Evolutionary conservation across 192 early-diverging fungal genomes (phyloP).

Genomic region (Podila epigama): DNA sequence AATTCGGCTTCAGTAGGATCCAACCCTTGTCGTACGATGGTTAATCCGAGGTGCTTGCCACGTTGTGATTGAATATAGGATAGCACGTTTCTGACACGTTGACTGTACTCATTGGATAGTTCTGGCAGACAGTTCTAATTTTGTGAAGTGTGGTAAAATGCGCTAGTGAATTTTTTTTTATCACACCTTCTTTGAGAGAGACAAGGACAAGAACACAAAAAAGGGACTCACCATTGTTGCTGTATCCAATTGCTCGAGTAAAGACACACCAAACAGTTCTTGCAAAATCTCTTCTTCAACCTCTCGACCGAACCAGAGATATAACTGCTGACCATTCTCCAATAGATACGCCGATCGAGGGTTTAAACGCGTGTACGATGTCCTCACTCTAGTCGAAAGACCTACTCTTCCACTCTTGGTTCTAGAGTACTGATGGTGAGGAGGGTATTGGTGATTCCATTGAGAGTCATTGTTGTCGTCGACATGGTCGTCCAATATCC

Average conservation of each 20-base stretch:
- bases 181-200: background rate
- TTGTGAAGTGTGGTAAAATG: no score
- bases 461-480: no score
- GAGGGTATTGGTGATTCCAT: background rate
- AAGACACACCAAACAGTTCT: conserved; percentile 81
- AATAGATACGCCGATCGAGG: conserved; percentile 82
- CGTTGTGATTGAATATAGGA: conserved; percentile 72
- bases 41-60: conserved; percentile 68
- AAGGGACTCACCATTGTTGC: conserved; percentile 58
- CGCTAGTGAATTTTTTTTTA: no score
- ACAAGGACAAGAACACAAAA: background rate
- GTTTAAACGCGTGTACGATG: conserved; percentile 80
- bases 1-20: conserved; percentile 87
- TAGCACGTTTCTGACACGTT: conserved; percentile 26
- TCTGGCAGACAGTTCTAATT: conserved; percentile 70
- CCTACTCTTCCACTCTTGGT: conserved; percentile 69
- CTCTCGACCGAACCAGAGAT: conserved; percentile 90
- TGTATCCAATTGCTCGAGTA: conserved; percentile 76
- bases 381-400: conserved; percentile 73
- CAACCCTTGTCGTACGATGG: conserved; percentile 84
- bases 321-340: conserved; percentile 81
- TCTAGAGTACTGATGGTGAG: no score
- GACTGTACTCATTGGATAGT: conserved; percentile 64
- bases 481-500: background rate
- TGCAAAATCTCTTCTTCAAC: conserved; percentile 66